Evolutionary conservation across 495 filamentous ascomycete genomes (phyloP), one percentile per base, ranked within the genome.

Genomic region (Penicillium pancosmium): DNA sequence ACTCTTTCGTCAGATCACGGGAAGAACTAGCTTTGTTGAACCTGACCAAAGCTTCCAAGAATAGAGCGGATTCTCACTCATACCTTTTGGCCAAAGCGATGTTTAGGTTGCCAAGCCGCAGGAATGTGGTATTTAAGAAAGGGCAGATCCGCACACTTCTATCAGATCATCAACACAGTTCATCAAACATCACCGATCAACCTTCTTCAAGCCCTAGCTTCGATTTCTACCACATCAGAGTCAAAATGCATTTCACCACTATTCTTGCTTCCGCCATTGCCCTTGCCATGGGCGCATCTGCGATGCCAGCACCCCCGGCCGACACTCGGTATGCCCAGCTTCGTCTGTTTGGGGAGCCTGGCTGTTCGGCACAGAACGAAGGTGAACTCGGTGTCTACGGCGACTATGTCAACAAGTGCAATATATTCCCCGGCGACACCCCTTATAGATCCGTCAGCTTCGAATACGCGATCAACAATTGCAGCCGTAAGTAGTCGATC

Each of bases 351-450:
- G 56, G 63, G 11, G 60, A 54, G 13, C 53, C 63, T 7, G 53
- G 63, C 35, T 66, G 63, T 49, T 66, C 43, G 5, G 59, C 46
- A 19, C 54, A 51, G 44, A 66, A 66, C 52, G 19, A 50, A 31
- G 62, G 62, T 3, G 62, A 65, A 21, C 54, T 65, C 16, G 62
- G 62, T 25, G 51, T 65, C 38, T 65, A 65, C 31, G 58, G 56
- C 25, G 48, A 59, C 40, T 16, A 54, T 23, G 46, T 61, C 27
- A 65, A 65, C 48, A 19, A 50, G 19, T 65, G 62, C 47, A 23
- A 56, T 34, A 50, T 19, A 11, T 61, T 58, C 5, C 27, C 27
- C 8, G 51, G 51, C 3, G 52, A 52, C 43, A 46, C 50, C 21
- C 46, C 19, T 1, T 27, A 57, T 21, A 25, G 41, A 31, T 66